Evolutionary conservation across 768 basidiomycete species (phyloP).

Genomic region (Baorangia bicolor): DNA sequence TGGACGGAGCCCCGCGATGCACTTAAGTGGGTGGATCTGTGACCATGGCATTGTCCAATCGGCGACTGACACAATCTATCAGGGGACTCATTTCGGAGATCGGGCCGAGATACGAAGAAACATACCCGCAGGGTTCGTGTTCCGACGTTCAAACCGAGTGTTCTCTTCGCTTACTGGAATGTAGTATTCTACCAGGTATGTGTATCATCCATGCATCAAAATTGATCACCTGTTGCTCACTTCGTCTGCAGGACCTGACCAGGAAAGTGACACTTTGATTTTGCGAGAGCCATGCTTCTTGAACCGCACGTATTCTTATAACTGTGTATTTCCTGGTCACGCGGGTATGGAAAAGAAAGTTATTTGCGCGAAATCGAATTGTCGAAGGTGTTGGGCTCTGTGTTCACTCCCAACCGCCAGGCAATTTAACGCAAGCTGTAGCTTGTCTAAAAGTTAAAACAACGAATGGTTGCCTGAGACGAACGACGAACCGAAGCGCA

Average conservation of each 20-base stretch:
- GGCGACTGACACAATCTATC: not conserved
- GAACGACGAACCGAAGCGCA: too few species aligned
- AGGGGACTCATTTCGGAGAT: conserved; percentile 19
- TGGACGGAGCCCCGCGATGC: conserved; percentile 22
- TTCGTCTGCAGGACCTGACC: conserved; percentile 13
- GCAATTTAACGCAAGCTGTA: too few species aligned
- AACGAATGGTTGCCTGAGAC: too few species aligned
- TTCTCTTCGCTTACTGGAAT: not conserved
- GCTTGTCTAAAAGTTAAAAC: too few species aligned
- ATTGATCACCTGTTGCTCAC: not conserved
- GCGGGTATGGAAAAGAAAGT: too few species aligned
- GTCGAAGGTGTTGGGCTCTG: too few species aligned
- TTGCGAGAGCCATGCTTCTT: not conserved
- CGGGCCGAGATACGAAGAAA: conserved; percentile 9
- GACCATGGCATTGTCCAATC: not conserved
- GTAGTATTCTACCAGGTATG: conserved; percentile 18
- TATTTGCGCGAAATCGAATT: too few species aligned
- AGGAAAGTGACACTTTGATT: conserved; percentile 8
- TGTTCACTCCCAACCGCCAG: too few species aligned
- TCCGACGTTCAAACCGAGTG: not conserved
- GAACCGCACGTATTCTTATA: not conserved
- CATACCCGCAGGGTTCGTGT: not conserved
- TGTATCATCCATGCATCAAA: not conserved
- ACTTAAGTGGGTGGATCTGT: conserved; percentile 12
- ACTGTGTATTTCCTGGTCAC: not conserved